These are phyloP conservation scores for Dendrocalamus latiflorus DNA, from an alignment of 202 grass and related monocot genomes.

Conservation along the genomic window DNA sequence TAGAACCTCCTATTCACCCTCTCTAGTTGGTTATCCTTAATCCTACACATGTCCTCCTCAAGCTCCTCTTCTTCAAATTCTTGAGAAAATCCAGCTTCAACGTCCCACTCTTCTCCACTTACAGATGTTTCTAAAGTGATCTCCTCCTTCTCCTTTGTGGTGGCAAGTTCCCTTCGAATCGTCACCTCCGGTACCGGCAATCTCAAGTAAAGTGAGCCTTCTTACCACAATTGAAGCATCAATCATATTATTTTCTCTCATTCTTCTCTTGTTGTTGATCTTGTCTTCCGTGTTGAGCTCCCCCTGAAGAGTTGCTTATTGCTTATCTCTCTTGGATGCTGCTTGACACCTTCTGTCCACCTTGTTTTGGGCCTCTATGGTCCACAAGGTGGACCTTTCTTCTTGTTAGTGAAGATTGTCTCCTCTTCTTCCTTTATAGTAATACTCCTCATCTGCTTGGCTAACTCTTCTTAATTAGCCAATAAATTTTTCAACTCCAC, in stretches of 20 bases:
- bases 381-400: neutral
- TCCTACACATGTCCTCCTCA: too few relatives aligned
- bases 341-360: neutral
- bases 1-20: too few relatives aligned
- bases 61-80: too few relatives aligned
- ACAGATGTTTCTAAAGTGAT: neutral
- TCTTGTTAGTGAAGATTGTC: neutral
- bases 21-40: too few relatives aligned
- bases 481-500: too few relatives aligned
- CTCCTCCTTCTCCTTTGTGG: neutral
- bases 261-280: neutral
- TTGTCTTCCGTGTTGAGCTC: neutral
- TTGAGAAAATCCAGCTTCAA: too few relatives aligned
- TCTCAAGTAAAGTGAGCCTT: neutral
- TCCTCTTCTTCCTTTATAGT: neutral
- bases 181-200: neutral
- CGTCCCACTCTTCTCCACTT: too few relatives aligned
- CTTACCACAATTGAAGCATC: neutral
- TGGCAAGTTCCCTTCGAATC: neutral
- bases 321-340: neutral
- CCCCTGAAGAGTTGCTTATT: neutral
- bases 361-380: neutral
- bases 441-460: neutral
- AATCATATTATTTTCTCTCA: neutral
- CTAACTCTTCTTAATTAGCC: too few relatives aligned